These are phyloP conservation scores for Tinospora cordifolia DNA, from an alignment of 164 flowering plant species.

Conservation along the genomic window DNA sequence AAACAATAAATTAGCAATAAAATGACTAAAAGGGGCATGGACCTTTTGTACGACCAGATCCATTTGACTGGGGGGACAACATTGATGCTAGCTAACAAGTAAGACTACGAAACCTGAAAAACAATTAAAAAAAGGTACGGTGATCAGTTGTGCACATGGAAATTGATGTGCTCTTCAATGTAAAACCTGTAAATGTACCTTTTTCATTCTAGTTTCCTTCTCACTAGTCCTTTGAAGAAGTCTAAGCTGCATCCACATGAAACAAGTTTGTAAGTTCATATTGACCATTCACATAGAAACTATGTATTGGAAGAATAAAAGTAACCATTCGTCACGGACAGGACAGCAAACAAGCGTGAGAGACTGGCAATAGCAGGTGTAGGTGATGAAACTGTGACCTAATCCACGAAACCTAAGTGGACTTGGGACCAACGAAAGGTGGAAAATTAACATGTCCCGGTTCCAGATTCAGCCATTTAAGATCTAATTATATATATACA, in stretches of 20 bases:
- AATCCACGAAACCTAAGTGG: no score
- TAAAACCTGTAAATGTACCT: background rate
- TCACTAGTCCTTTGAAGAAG: slow-evolving; percentile 72
- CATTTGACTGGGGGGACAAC: background rate
- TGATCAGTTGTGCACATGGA: background rate
- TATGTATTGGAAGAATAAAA: background rate
- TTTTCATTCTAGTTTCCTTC: slow-evolving; percentile 47
- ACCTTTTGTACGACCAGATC: background rate
- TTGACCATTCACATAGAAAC: background rate
- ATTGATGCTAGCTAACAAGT: background rate
- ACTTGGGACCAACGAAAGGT: no score
- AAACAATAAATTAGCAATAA: background rate
- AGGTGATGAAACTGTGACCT: no score
- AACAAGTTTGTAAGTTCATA: background rate
- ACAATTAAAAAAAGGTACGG: background rate
- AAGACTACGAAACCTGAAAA: no score
- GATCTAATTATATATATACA: no score
- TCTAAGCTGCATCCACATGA: slow-evolving; percentile 39
- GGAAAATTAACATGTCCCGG: no score
- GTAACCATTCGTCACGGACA: no score
- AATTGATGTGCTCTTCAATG: background rate
- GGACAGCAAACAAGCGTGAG: no score
- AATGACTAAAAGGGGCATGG: background rate
- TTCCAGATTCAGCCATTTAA: no score
- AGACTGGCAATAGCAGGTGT: no score